Evolutionary conservation across 2,329 filamentous ascomycete species (phyloP), one percentile per base, ranked within the genome.

Genomic region (Botryotinia calthae): DNA sequence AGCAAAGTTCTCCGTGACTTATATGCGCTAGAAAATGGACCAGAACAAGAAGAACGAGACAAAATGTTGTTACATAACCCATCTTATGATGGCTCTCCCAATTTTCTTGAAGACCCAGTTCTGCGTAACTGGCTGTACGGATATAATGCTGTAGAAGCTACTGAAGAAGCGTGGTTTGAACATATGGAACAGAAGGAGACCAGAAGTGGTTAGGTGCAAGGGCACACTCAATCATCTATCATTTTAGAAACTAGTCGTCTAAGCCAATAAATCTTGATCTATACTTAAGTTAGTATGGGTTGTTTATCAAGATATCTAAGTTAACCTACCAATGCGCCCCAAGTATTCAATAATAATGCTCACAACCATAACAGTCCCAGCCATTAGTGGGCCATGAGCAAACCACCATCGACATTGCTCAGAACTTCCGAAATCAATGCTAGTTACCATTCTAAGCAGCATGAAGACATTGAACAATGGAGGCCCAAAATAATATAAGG

Each of bases 51-150:
- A 22, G 63, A 59, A 18, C 28, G 73, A 46, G 72, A 76, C 34
- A 65, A 56, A 34, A 51, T 71, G 46, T 34, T 75, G 31, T 42
- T 59, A 7, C 7, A 74, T 74, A 16, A 77, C 72, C 20, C 78
- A 77, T 59, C 73, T n/a, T 73, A 65, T 54, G 73, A 69, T 34
- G 73, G 70, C 10, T 75, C 67, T 48, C 70, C 72, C 2, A 73
- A 74, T 65, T 42, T 28, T 4, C 74, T 89, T 86, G 87, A 85
- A 1, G 90, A 88, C 76, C 88, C 88, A 0, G 82, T 86, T 40
- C 85, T 89, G 1, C 88, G 90, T 78, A 85, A 86, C 0, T 90
- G 88, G 86, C 75, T 91, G 44, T 91, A 87, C 73, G 87, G 88
- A 0, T 90, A 91, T 73, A 86, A 91, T 79, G 88, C 87, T 0